These are phyloP conservation scores for Nigrospora oryzae DNA, from an alignment of 2,329 filamentous ascomycete species.

Conservation along the genomic window DNA sequence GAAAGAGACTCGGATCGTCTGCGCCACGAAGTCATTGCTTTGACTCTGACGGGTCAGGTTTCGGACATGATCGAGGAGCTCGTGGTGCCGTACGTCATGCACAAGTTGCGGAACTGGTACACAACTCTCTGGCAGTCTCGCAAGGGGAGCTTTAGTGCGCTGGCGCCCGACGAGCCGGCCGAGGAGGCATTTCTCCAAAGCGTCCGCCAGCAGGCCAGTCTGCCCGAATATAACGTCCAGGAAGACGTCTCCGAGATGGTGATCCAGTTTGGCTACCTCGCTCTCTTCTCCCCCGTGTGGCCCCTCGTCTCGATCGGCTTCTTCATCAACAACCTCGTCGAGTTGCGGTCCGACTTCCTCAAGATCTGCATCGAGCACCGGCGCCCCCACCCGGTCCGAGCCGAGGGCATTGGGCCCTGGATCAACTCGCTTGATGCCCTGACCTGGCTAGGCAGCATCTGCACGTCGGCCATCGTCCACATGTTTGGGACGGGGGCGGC, in stretches of 20 bases:
- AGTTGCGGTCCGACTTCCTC: conserved; percentile 67
- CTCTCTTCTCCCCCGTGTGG: conserved; percentile 69
- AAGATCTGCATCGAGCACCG: conserved; percentile 70
- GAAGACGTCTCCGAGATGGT: conserved; percentile 67
- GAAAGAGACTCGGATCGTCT: conserved; percentile 57
- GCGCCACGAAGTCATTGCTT: conserved; percentile 65
- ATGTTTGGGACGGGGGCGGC: conserved; percentile 55
- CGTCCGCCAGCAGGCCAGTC: conserved; percentile 58
- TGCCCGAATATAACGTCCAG: conserved; percentile 64
- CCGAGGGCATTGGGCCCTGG: conserved; percentile 69
- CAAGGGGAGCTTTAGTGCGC: conserved; percentile 36
- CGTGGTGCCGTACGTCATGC: conserved; percentile 60
- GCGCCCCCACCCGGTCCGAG: conserved; percentile 58
- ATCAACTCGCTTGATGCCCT: conserved; percentile 60
- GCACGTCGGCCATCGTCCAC: conserved; percentile 64
- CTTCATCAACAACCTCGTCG: conserved; percentile 69
- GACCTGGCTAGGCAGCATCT: conserved; percentile 65
- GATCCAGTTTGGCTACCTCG: conserved; percentile 65
- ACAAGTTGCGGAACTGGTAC: conserved; percentile 41
- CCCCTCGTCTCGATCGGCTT: conserved; percentile 66
- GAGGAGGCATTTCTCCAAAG: conserved; percentile 56
- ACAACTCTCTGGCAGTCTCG: conserved; percentile 18
- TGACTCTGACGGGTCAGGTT: conserved; percentile 65
- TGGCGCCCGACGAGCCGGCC: conserved; percentile 47
- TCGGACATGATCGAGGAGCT: conserved; percentile 66